A percentile compares a stretch with the other conserved stretches of the same genome.
Conservation (phyloP, 2,329 filamentous ascomycete species). For the Pseudogymnoascus sp. region DNA sequence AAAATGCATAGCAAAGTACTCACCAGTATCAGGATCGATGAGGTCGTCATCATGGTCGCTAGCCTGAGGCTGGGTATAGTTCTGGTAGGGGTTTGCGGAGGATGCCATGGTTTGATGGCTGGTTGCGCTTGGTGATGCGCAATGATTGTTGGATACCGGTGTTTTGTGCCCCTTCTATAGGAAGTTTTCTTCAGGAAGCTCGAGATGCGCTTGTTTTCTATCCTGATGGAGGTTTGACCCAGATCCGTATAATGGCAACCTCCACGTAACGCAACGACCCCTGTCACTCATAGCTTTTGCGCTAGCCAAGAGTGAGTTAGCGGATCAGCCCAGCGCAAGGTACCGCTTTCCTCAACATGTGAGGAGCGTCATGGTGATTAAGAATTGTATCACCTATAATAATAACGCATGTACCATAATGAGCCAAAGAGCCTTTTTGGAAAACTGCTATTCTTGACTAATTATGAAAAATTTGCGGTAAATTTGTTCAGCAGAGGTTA, state of each 20-base stretch:
- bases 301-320: neutral
- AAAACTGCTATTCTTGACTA: neutral
- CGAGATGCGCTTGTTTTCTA: neutral
- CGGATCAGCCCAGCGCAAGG: neutral
- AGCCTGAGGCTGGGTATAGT: conserved; percentile 55
- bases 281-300: neutral
- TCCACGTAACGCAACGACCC: conserved; percentile 8
- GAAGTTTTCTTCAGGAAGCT: neutral
- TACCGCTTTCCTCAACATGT: neutral
- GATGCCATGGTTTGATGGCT: conserved; percentile 25
- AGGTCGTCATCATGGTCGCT: conserved; percentile 54
- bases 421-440: neutral
- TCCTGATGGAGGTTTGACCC: neutral
- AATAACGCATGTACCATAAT: neutral
- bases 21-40: conserved; percentile 75
- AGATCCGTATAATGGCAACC: neutral
- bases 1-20: conserved; percentile 19
- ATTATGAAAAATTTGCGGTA: neutral
- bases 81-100: conserved; percentile 42
- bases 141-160: neutral
- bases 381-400: neutral
- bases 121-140: conserved; percentile 3
- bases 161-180: neutral
- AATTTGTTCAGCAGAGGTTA: neutral
- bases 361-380: neutral